Base-by-base conservation (phyloP, 2,329 filamentous ascomycete genomes). In the Clonostachys byssicola region DNA sequence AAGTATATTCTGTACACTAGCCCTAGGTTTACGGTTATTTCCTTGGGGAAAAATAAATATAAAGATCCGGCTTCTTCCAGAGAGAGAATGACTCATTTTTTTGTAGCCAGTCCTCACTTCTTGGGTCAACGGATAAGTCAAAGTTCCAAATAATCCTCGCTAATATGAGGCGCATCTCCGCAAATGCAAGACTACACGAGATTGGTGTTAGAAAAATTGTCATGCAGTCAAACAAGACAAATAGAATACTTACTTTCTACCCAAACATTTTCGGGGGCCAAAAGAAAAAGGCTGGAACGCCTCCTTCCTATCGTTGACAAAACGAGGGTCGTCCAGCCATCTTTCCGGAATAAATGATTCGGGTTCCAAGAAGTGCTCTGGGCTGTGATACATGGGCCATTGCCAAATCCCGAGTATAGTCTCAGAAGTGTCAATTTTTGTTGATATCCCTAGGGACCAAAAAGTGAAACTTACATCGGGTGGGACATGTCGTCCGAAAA, bases 191-290 rank as follows among this genome's bases (percentile, higher is more conserved):
- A n/a, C n/a, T n/a, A n/a, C n/a, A n/a, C n/a, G n/a, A n/a, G n/a
- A n/a, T n/a, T n/a, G n/a, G n/a, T n/a, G n/a, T n/a, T n/a, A n/a
- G n/a, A n/a, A n/a, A n/a, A n/a, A n/a, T n/a, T n/a, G n/a, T n/a
- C n/a, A n/a, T n/a, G n/a, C n/a, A n/a, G n/a, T n/a, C n/a, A n/a
- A n/a, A n/a, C n/a, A n/a, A n/a, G n/a, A n/a, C n/a, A n/a, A n/a
- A n/a, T n/a, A n/a, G n/a, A n/a, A n/a, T n/a, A n/a, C 71, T 60
- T 58, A 72, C 70, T 75, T 76, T 51, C 63, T 64, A 4, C 74
- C 74, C 18, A 78, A 60, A 48, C 74, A 78, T 45, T 74, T 73
- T 4, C 74, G 58, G 5, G 74, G 67, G 0, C 75, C 73, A 4
- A 70, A 39, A 5, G 65, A 64, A 47, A 78, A 76, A 2, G 74